A percentile compares a stretch with the other conserved stretches of the same genome.
Evolutionary conservation across 352 stramenopile species (phyloP).

Genomic region (Globisporangium sylvaticum): DNA sequence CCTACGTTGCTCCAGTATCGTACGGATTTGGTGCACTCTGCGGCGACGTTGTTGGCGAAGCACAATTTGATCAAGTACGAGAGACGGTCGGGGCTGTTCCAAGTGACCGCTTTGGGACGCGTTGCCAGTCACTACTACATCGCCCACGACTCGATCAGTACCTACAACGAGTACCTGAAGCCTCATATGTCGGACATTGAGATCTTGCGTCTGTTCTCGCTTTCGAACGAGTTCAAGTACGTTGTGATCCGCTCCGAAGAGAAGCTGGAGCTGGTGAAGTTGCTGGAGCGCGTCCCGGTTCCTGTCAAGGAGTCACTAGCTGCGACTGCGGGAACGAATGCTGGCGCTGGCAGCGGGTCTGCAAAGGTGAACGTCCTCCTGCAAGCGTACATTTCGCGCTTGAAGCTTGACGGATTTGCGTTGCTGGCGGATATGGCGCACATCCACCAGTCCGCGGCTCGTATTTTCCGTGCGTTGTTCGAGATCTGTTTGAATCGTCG

Average conservation of each 20-base stretch:
- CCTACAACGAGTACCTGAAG: slow-evolving; percentile 98
- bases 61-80: slow-evolving; percentile 99
- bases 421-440: slow-evolving; percentile 99
- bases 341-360: slow-evolving; percentile 58
- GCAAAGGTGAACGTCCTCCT: slow-evolving; percentile 99
- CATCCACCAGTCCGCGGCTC: slow-evolving; percentile 97
- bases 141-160: slow-evolving; percentile 96
- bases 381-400: slow-evolving; percentile 98
- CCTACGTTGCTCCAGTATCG: slow-evolving; percentile 93
- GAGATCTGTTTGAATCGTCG: slow-evolving; percentile 96
- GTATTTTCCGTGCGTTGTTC: slow-evolving; percentile 98
- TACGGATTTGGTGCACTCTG: slow-evolving; percentile 96
- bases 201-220: slow-evolving; percentile 97
- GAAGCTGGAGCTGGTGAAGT: slow-evolving; percentile 97
- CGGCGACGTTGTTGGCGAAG: slow-evolving; percentile 94
- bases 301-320: slow-evolving; percentile 96
- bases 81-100: slow-evolving; percentile 91
- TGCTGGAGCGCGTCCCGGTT: slow-evolving; percentile 97
- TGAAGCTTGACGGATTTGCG: slow-evolving; percentile 98
- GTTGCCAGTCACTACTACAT: slow-evolving; percentile 99
- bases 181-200: slow-evolving; percentile 99
- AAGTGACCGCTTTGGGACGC: slow-evolving; percentile 95
- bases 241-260: slow-evolving; percentile 98
- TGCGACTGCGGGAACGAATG: slow-evolving; percentile 31
- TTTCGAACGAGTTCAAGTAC: slow-evolving; percentile 99